Evolutionary conservation across 208 protist genomes (phyloP).

Genomic region (Blastocrithidia nonstop): DNA sequence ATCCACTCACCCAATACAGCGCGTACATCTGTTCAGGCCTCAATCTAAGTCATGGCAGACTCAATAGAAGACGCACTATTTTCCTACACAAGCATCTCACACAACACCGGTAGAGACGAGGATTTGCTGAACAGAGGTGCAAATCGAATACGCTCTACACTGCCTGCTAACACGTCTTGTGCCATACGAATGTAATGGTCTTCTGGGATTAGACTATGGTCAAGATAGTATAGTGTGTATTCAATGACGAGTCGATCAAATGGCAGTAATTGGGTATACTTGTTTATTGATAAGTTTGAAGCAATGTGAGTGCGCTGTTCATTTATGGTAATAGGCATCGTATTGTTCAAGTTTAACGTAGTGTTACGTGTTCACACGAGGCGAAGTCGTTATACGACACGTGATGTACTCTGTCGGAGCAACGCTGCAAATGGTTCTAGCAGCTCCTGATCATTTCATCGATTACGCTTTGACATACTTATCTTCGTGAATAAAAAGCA

Average conservation of each 20-base stretch:
- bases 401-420: conserved; percentile 49
- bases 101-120: conserved; percentile 34
- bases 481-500: neutral
- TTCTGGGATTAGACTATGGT: conserved; percentile 12
- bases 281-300: neutral
- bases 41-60: conserved; percentile 33
- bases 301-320: conserved; percentile 1
- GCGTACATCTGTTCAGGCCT: conserved; percentile 61
- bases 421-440: conserved; percentile 48
- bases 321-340: neutral
- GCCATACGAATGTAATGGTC: conserved; percentile 59
- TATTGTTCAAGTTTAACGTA: neutral
- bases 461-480: conserved; percentile 14
- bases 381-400: conserved; percentile 53
- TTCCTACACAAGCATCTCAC: conserved; percentile 58
- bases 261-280: conserved; percentile 15
- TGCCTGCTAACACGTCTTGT: conserved; percentile 38
- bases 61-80: conserved; percentile 54
- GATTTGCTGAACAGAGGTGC: conserved; percentile 25
- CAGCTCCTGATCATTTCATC: conserved; percentile 30
- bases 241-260: conserved; percentile 66
- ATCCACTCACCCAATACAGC: conserved; percentile 17
- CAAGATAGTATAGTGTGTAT: conserved; percentile 61
- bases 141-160: conserved; percentile 40
- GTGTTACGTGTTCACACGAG: conserved; percentile 15